Evolutionary conservation across 108 stramenopile genomes (phyloP), one percentile per base, ranked within the genome.

Genomic region (Pseudonitzschia multiseries): DNA sequence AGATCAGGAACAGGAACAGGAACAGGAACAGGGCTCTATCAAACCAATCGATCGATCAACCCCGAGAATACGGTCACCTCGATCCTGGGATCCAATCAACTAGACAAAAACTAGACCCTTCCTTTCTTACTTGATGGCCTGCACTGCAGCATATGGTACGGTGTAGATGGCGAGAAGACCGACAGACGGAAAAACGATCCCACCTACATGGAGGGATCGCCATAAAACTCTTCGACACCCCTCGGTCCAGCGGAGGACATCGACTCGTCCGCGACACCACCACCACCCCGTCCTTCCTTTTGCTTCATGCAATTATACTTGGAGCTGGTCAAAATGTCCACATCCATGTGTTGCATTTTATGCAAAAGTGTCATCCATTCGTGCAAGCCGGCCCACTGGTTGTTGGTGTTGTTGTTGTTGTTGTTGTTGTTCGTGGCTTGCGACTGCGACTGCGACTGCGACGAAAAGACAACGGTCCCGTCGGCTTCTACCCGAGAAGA

Each of bases 331-430:
- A 81, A 57, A 21, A 90, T 67, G 32, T 65, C 42, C 27, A 86
- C 71, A 73, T 90, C 87, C 82, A 90, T 72, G 57, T 73, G 61
- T 56, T 84, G 87, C 28, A 90, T 68, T 22, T 56, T 64, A 50
- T 85, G 82, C 54, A 87, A 69, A 9, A 86, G 74, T 32, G 33
- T 32, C 65, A 80, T 75, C 68, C 68, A 73, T 62, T 75, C 67
- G 1, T 54, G 10, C 73, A 80, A 53, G 36, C 75, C 74, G 9
- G 27, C 46, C 42, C 42, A 13, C 3, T 41, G 24, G 31, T 14
- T 41, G 10, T 20, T 36, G 54, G 42, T n/a, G n/a, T n/a, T n/a
- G n/a, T n/a, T n/a, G n/a, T n/a, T n/a, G n/a, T n/a, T n/a, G n/a
- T n/a, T n/a, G n/a, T n/a, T n/a, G n/a, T n/a, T n/a, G n/a, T n/a